Base-by-base conservation (phyloP, 2,329 filamentous ascomycete genomes). In the Penicillium sp. region DNA sequence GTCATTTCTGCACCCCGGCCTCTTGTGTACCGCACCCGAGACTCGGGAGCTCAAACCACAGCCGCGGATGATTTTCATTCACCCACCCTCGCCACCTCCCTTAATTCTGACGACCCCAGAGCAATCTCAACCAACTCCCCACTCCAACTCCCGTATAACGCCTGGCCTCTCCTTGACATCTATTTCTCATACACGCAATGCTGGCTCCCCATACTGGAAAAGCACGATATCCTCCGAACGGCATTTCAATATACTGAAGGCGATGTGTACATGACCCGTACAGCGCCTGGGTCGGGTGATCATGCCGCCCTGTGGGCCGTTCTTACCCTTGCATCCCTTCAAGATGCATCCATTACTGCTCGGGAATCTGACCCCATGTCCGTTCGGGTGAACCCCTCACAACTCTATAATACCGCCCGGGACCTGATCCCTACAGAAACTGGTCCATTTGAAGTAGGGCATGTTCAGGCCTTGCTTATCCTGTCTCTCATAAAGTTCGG, bases 151-250 rank as follows among this genome's bases (percentile, higher is more conserved):
- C 68, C 86, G 80, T 77, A 67, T 16, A 74, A 75, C 52, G 67
- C 69, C 26, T 73, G 72, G 70, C 78, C 81, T 2, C 79, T 92
- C 4, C 75, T 92, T 39, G 88, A 92, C 62, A 81, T 89, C 4
- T 92, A 91, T 69, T 89, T 91, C 58, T 84, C 88, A 1, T 91
- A 90, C 64, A 90, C 87, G 0, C 88, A 92, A 69, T 86, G 83
- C 53, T 93, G 90, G 90, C 80, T 93, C 26, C 90, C 90, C 0
- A 86, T 93, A 26, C 78, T 88, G 11, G 87, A 91, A 61, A 88
- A 87, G 60, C 83, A 88, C 49, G 81, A 83, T 43, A 76, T 90
- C 4, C 76, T 88, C 29, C 81, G 81, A 26, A 85, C 84, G 31
- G 71, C 71, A 14, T 74, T 71, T 37, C 70, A 68, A 33, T 70